Evolutionary conservation across 805 yeast genomes (phyloP), one percentile per base, ranked within the genome.

Genomic region (Candida alai): DNA sequence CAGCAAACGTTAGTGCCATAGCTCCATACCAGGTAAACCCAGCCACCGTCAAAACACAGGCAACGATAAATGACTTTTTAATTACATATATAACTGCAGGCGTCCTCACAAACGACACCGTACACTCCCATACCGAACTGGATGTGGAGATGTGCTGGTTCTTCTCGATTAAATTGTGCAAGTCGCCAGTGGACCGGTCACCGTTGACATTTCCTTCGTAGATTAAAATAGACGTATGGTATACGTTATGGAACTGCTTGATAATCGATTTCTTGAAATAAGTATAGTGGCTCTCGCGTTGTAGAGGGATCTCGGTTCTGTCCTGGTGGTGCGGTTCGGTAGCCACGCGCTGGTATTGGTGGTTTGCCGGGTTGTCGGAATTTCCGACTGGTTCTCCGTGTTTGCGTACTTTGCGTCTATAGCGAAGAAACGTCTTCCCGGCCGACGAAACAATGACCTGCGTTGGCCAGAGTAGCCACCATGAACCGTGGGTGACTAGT

Each of bases 1-100:
- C 70, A 0, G 94, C 86, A 19, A 88, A 82, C 1, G 95, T 79
- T 51, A 84, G 59, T 19, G 78, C 69, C 78, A 87, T 84, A 8
- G 95, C 83, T 12, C 84, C 72, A 52, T 85, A 87, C 96, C 96
- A 86, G 2, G 95, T 76, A 13, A 74, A 65, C 1, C 94, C 95
- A 0, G 95, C 95, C 2, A 76, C 40, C 13, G 84, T 84, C 40
- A 86, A 63, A 5, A 86, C 72, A 6, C 73, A 19, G 3, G 83
- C 70, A 19, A 83, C 60, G 3, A 70, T 32, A 3, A 67, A 56
- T 4, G 75, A 54, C 16, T 69, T 60, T 24, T 46, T 45, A 23
- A 71, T 44, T 10, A 83, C 60, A 51, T 78, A 76, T 28, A 47
- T 51, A 37, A 76, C 51, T 1, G 83, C 72, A 1, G 65, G 63